Evolutionary conservation across 2,329 filamentous ascomycete species (phyloP).

Genomic region (Botrytis sinoallii): DNA sequence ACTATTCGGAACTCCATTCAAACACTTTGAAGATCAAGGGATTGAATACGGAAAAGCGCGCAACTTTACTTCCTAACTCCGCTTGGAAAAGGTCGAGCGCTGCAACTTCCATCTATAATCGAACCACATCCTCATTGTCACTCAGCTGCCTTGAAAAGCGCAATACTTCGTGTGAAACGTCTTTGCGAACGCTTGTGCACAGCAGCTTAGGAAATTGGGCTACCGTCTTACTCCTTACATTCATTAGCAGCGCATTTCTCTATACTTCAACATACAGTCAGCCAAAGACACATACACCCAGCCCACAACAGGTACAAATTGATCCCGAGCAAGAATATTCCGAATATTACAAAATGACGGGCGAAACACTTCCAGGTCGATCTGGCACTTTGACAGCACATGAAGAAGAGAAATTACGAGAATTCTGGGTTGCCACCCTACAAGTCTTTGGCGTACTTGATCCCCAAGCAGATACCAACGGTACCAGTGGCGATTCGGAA

Average conservation of each 20-base stretch:
- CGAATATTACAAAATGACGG: constrained; percentile 40
- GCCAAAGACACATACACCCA: neutral
- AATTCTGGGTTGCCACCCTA: constrained; percentile 77
- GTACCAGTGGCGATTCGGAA: constrained; percentile 25
- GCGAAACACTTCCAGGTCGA: constrained; percentile 61
- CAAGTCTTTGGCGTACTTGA: constrained; percentile 67
- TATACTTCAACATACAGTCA: constrained; percentile 16
- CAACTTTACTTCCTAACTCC: neutral
- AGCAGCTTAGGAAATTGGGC: constrained; percentile 17
- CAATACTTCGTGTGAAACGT: constrained; percentile 15
- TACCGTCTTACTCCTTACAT: constrained; percentile 17
- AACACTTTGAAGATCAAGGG: neutral
- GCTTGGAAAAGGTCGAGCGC: constrained; percentile 10
- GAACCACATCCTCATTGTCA: constrained; percentile 4
- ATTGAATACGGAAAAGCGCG: constrained; percentile 7
- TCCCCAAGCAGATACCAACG: constrained; percentile 36
- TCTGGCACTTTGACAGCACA: constrained; percentile 85
- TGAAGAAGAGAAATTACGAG: constrained; percentile 81
- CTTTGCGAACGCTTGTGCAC: neutral
- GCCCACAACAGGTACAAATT: constrained; percentile 1
- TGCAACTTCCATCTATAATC: neutral
- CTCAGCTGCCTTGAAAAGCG: neutral
- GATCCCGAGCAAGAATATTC: constrained; percentile 21
- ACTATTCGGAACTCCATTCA: neutral
- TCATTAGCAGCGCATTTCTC: constrained; percentile 21